Conservation (phyloP, 495 filamentous ascomycete genomes). For the Penicillium coprophilum region DNA sequence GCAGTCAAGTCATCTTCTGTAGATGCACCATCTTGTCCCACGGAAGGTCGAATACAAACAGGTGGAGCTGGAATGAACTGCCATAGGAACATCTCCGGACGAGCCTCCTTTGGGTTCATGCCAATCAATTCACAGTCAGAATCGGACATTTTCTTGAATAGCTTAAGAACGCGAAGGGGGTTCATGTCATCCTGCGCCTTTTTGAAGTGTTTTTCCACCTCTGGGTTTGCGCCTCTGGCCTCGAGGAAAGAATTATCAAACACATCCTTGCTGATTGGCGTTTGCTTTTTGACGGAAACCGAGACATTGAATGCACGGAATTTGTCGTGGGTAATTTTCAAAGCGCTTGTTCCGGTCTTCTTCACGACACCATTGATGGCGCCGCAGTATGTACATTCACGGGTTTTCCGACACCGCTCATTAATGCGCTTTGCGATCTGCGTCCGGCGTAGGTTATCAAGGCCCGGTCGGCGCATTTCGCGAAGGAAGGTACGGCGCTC, state of each 20-base stretch:
- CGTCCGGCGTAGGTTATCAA: constrained; percentile 80
- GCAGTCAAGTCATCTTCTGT: constrained; percentile 97
- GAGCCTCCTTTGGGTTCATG: constrained; percentile 78
- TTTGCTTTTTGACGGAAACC: constrained; percentile 75
- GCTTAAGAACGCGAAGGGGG: constrained; percentile 79
- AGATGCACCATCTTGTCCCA: constrained; percentile 83
- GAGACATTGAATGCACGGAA: constrained; percentile 84
- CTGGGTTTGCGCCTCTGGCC: constrained; percentile 68
- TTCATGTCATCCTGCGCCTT: constrained; percentile 95
- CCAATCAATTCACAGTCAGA: constrained; percentile 88
- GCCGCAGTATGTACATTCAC: constrained; percentile 71
- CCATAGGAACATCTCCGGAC: constrained; percentile 98
- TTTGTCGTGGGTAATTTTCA: constrained; percentile 94
- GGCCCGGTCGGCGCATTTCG: constrained; percentile 72
- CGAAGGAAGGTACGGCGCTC: constrained; percentile 71
- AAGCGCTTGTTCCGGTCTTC: constrained; percentile 70
- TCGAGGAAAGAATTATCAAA: constrained; percentile 83
- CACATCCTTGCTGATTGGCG: constrained; percentile 71
- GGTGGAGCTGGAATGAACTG: constrained; percentile 93
- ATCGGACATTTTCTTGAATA: constrained; percentile 84
- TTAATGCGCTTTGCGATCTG: constrained; percentile 83
- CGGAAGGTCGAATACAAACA: constrained; percentile 89
- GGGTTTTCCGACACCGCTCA: constrained; percentile 81
- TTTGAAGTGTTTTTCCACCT: constrained; percentile 85
- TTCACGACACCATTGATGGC: constrained; percentile 84